Percentiles rank a stretch among this genome's conserved stretches.
Evolutionary conservation across 768 basidiomycete species (phyloP).

Genomic region (Astraeus odoratus): DNA sequence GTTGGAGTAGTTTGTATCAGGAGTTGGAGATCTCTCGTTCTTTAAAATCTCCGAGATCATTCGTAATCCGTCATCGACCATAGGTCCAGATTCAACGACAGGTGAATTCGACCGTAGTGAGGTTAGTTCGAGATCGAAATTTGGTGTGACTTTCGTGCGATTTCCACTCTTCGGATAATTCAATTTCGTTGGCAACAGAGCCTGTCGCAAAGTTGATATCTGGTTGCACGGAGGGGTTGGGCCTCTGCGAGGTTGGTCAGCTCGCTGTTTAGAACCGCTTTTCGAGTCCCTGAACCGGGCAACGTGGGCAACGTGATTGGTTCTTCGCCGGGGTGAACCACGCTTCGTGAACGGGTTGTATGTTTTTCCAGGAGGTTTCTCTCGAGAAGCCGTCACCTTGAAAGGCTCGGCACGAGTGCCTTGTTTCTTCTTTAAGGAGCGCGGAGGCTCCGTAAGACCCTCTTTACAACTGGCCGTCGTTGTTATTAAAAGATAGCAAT

Average conservation of each 20-base stretch:
- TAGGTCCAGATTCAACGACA: conserved; percentile 8
- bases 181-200: too few species aligned
- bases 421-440: conserved; percentile 27
- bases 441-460: conserved; percentile 50
- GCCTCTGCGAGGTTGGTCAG: conserved; percentile 32
- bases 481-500: conserved; percentile 6
- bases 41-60: conserved; percentile 26
- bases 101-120: conserved; percentile 20
- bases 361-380: conserved; percentile 1
- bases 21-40: conserved; percentile 24
- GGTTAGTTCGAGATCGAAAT: conserved; percentile 48
- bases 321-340: not conserved
- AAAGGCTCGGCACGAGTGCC: conserved; percentile 13
- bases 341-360: conserved; percentile 1
- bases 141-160: conserved; percentile 25
- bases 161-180: conserved; percentile 5
- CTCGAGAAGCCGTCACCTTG: not conserved
- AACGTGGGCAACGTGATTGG: not conserved
- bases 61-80: conserved; percentile 28
- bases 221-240: conserved; percentile 35
- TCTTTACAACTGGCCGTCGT: conserved; percentile 58
- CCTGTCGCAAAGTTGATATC: conserved; percentile 31
- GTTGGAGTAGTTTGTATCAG: conserved; percentile 35
- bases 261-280: conserved; percentile 29
- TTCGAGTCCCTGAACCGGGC: not conserved